A percentile compares a stretch with the other conserved stretches of the same genome.
Conservation (phyloP, 495 filamentous ascomycete species). For the Trichodelitschia bisporula region DNA sequence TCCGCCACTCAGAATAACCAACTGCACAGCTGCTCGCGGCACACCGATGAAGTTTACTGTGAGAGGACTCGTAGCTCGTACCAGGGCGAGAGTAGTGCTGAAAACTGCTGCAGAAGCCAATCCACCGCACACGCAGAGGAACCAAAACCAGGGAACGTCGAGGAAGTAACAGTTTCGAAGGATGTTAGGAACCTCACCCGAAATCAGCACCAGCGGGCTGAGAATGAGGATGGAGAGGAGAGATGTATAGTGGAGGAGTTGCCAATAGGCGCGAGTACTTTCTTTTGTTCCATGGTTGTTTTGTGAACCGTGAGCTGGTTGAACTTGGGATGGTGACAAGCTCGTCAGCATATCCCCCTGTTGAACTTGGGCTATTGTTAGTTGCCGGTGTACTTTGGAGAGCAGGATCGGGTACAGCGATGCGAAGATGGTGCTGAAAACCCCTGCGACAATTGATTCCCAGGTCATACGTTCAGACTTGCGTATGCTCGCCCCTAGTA, state of each 20-base stretch:
- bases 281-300: slow-evolving; percentile 11
- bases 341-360: slow-evolving; percentile 9
- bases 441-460: slow-evolving; percentile 24
- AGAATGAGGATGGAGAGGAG: slow-evolving; percentile 22
- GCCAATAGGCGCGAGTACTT: slow-evolving; percentile 21
- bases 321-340: slow-evolving; percentile 3
- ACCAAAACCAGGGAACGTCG: slow-evolving; percentile 25
- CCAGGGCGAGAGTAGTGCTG: slow-evolving; percentile 16
- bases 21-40: slow-evolving; percentile 16
- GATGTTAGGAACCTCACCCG: slow-evolving; percentile 22
- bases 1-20: slow-evolving; percentile 15
- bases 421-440: slow-evolving; percentile 25
- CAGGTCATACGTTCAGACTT: slow-evolving; percentile 19
- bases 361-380: slow-evolving; percentile 10
- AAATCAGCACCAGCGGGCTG: slow-evolving; percentile 21
- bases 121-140: slow-evolving; percentile 16
- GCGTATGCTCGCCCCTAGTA: slow-evolving; percentile 20
- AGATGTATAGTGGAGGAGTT: slow-evolving; percentile 24
- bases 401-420: slow-evolving; percentile 25
- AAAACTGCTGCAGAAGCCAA: slow-evolving; percentile 18
- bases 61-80: slow-evolving; percentile 20
- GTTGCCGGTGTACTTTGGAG: slow-evolving; percentile 20
- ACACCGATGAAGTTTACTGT: slow-evolving; percentile 18
- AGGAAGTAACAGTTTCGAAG: slow-evolving; percentile 24
- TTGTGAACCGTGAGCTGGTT: slow-evolving; percentile 1